Percentiles rank a stretch among this genome's conserved stretches.
Conservation (phyloP, 2,329 filamentous ascomycete genomes). For the Phoma sp. region DNA sequence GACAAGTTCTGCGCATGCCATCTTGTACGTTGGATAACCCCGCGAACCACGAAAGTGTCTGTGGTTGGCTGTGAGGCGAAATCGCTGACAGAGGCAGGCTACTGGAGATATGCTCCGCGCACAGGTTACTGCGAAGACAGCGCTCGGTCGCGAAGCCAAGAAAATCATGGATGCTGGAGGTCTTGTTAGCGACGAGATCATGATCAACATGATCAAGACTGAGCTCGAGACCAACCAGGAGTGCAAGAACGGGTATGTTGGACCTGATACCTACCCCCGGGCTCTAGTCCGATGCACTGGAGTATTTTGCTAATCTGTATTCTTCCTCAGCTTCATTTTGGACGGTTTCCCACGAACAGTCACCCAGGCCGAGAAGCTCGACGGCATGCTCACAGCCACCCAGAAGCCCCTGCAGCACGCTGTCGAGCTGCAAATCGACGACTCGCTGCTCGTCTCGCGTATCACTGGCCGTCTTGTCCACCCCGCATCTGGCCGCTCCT, state of each 20-base stretch:
- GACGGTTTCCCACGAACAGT: constrained; percentile 98
- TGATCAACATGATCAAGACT: constrained; percentile 99
- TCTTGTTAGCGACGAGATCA: constrained; percentile 97
- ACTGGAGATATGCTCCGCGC: constrained; percentile 99
- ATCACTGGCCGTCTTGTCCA: constrained; percentile 97
- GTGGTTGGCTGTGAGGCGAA: not conserved
- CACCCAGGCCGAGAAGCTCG: constrained; percentile 90
- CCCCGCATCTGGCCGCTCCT: constrained; percentile 92
- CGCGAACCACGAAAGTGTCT: not conserved
- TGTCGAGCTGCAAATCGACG: constrained; percentile 95
- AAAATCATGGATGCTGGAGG: constrained; percentile 99
- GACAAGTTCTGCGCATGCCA: constrained; percentile 98
- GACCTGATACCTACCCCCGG: too few relatives aligned
- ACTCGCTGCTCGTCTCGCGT: constrained; percentile 87
- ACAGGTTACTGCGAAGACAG: constrained; percentile 96
- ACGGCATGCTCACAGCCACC: constrained; percentile 82
- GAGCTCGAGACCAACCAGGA: constrained; percentile 93
- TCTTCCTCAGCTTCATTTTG: constrained; percentile 81
- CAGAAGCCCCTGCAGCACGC: constrained; percentile 91
- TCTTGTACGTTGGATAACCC: constrained; percentile 67
- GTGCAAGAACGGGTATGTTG: constrained; percentile 87
- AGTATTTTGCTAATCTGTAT: not conserved
- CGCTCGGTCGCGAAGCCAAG: constrained; percentile 94
- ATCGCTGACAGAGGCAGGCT: constrained; percentile 64
- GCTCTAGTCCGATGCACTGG: not conserved